Percentiles rank a stretch among this genome's conserved stretches.
Evolutionary conservation across 2,329 filamentous ascomycete genomes (phyloP).

Genomic region (Colletotrichum sp.): DNA sequence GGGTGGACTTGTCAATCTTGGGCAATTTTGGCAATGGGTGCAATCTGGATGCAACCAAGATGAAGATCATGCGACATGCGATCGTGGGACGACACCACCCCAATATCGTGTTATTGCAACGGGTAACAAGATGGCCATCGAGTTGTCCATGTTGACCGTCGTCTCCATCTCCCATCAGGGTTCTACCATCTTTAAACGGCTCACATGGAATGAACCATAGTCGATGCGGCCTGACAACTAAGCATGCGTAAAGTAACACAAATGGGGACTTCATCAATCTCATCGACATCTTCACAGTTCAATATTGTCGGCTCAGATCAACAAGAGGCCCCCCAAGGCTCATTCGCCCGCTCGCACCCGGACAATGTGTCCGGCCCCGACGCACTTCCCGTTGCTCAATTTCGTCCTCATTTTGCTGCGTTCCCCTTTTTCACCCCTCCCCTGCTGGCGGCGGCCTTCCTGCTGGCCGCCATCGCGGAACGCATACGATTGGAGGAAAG

Average conservation of each 20-base stretch:
- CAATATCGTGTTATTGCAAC: neutral
- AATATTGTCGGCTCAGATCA: neutral
- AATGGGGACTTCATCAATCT: neutral
- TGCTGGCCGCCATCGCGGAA: neutral
- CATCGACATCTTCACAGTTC: neutral
- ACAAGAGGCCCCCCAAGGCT: neutral
- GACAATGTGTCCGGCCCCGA: neutral
- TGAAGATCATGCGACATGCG: conserved; percentile 14
- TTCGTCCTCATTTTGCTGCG: neutral
- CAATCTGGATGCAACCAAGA: neutral
- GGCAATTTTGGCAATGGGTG: neutral
- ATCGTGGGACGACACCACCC: neutral
- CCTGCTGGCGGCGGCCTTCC: neutral
- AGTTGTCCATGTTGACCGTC: neutral
- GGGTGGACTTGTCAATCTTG: neutral
- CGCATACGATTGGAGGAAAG: neutral
- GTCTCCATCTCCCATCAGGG: neutral
- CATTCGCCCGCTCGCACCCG: neutral
- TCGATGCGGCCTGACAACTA: neutral
- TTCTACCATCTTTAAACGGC: neutral
- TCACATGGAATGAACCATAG: neutral
- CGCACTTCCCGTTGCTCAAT: neutral
- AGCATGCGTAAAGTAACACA: neutral
- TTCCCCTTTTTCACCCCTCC: neutral
- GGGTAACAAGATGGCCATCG: neutral